Base-by-base conservation (phyloP, 1,284 basidiomycete genomes). In the Neotropicomus parvogracilis region DNA sequence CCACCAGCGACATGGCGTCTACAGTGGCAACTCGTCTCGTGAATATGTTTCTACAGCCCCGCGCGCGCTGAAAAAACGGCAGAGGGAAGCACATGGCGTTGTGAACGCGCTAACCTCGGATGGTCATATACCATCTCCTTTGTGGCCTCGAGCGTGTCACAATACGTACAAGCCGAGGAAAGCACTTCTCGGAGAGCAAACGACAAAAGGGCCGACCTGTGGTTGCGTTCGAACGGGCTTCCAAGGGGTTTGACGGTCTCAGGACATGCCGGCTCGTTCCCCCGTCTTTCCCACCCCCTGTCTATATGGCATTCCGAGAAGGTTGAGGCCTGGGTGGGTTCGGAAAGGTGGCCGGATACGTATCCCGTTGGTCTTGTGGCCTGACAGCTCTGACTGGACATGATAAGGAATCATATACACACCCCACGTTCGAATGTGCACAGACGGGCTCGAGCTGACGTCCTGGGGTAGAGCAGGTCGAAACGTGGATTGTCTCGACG, bases 91-190 rank as follows among this genome's bases (percentile, higher is more conserved):
- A 28, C 32, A 24, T 42, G 44, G 40, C 17, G 14, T 20, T 31
- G 14, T 28, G 34, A 11, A 26, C 40, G 29, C 20, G 26, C 36
- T 44, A 27, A n/a, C 32, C 31, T 39, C 49, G 48, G 37, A 24
- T 16, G 26, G 34, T 31, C 12, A 20, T 13, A n/a, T 39, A 24
- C 33, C 24, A 21, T n/a, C n/a, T 14, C 27, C 27, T 37, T 34
- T n/a, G 16, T 43, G 14, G 24, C 11, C 11, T 17, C 24, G 21
- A 12, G 16, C 24, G 13, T 37, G 27, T 21, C 39, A 39, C 20
- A n/a, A 20, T 36, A 59, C 40, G 54, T 54, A 43, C 44, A 16
- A n/a, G n/a, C 19, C 27, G 16, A 14, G n/a, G 9, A 16, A 19
- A 19, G 27, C 12, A 13, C 17, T 13, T 19, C 33, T 12, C 27